phyloP scores from a whole-genome alignment of 1,139 yeast species.

The Diutina scorzettiae region DNA sequence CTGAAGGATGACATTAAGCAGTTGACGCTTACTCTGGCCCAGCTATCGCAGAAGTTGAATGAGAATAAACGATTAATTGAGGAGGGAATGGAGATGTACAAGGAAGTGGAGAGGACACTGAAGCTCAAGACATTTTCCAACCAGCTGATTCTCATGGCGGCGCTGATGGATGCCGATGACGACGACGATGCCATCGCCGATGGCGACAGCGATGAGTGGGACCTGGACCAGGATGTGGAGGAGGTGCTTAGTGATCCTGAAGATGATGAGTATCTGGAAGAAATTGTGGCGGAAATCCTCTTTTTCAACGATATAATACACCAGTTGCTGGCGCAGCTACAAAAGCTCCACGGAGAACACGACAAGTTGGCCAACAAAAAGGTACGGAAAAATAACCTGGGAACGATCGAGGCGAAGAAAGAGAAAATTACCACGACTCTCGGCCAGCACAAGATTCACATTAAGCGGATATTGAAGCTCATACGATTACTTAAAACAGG shows the following conservation, averaged over 20 bases:
- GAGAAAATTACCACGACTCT: constrained; percentile 29
- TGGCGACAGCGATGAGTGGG: constrained; percentile 11
- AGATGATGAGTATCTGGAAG: constrained; percentile 13
- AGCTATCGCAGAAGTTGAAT: constrained; percentile 20
- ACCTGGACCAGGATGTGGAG: constrained; percentile 12
- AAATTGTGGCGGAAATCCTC: constrained; percentile 22
- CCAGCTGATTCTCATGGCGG: constrained; percentile 35
- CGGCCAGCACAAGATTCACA: constrained; percentile 26
- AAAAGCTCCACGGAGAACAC: constrained; percentile 20
- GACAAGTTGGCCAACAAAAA: constrained; percentile 31
- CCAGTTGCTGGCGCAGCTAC: constrained; percentile 24
- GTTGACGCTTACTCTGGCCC: constrained; percentile 1
- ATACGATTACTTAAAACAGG: constrained; percentile 1
- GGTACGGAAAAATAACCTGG: constrained; percentile 26
- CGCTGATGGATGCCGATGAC: constrained; percentile 20
- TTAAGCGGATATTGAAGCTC: constrained; percentile 17
- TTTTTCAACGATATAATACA: constrained; percentile 22
- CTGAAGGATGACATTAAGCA: constrained; percentile 19
- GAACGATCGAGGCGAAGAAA: constrained; percentile 29
- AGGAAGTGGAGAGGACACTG: constrained; percentile 33
- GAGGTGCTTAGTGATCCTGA: constrained; percentile 3
- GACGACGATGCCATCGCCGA: constrained; percentile 11
- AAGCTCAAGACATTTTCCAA: constrained; percentile 36
- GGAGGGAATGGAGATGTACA: constrained; percentile 39
- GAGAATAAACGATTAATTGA: constrained; percentile 33